phyloP scores from a whole-genome alignment of 192 early-diverging fungal species.

The Haplosporangium gracile region DNA sequence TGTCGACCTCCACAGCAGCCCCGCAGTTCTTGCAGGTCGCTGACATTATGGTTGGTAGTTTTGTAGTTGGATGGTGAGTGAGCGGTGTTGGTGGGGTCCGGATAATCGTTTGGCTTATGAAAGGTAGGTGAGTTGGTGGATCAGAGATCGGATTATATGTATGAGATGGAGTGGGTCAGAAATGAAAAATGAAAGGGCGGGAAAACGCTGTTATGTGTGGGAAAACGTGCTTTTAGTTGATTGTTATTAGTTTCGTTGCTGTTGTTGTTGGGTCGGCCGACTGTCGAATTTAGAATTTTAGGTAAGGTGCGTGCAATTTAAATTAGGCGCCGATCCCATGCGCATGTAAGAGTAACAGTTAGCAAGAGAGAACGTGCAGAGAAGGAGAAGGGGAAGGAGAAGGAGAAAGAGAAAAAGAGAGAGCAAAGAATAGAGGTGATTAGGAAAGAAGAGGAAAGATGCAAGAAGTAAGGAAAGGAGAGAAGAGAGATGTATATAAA shows the following conservation, averaged over 20 bases:
- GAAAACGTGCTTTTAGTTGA: no score
- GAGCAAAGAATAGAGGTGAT: neutral
- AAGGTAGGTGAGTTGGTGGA: neutral
- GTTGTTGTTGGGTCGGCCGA: neutral
- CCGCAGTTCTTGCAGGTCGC: conserved; percentile 53
- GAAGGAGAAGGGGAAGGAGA: neutral
- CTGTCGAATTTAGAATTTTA: neutral
- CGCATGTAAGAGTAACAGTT: neutral
- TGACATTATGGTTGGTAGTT: conserved; percentile 25
- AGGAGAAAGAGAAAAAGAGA: neutral
- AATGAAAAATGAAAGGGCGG: neutral
- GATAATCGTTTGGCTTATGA: neutral
- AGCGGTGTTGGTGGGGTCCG: neutral
- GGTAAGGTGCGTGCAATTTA: neutral
- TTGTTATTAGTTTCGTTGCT: neutral
- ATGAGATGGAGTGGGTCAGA: neutral
- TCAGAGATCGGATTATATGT: neutral
- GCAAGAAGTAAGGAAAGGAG: conserved; percentile 1
- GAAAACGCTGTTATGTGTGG: neutral
- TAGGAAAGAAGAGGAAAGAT: neutral
- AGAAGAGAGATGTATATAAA: conserved; percentile 6
- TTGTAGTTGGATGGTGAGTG: neutral
- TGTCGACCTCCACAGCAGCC: conserved; percentile 37
- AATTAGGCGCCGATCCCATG: neutral
- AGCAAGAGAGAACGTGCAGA: neutral